A percentile compares a stretch with the other conserved stretches of the same genome.
phyloP scores from a whole-genome alignment of 805 yeast species.

The Metschnikowia noctiluminum region DNA sequence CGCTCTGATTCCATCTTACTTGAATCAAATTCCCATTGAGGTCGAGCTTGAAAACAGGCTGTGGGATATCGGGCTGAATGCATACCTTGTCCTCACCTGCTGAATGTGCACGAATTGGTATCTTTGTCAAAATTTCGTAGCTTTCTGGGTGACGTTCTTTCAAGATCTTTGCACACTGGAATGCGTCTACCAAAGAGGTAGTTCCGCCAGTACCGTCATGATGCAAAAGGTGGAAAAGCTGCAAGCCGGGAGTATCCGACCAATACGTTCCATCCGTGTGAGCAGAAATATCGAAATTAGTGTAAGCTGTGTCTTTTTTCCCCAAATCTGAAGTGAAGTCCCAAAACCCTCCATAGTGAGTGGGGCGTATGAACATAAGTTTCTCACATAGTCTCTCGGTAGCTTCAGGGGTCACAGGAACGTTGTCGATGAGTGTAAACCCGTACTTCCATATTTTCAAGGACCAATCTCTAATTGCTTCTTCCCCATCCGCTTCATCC shows the following conservation, averaged over 20 bases:
- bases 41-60: constrained; percentile 58
- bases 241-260: constrained; percentile 70
- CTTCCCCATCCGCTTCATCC: constrained; percentile 29
- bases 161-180: constrained; percentile 53
- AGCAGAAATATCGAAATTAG: constrained; percentile 58
- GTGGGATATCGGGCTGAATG: constrained; percentile 53
- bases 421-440: constrained; percentile 57
- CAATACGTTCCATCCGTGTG: constrained; percentile 78
- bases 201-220: constrained; percentile 70
- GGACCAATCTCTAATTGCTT: constrained; percentile 54
- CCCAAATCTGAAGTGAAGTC: constrained; percentile 68
- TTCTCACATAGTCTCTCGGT: constrained; percentile 56
- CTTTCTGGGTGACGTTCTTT: constrained; percentile 46
- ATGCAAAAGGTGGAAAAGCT: constrained; percentile 58
- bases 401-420: constrained; percentile 56
- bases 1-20: constrained; percentile 70
- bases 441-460: constrained; percentile 54
- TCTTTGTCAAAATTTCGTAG: constrained; percentile 45
- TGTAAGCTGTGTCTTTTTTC: constrained; percentile 69
- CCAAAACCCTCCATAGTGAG: constrained; percentile 82
- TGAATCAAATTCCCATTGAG: constrained; percentile 51
- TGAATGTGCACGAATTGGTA: constrained; percentile 66
- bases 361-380: constrained; percentile 58
- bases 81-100: constrained; percentile 66
- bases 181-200: constrained; percentile 65